These are phyloP conservation scores for Nigrospora sphaerica DNA, from an alignment of 2,329 filamentous ascomycete genomes.

Conservation along the genomic window DNA sequence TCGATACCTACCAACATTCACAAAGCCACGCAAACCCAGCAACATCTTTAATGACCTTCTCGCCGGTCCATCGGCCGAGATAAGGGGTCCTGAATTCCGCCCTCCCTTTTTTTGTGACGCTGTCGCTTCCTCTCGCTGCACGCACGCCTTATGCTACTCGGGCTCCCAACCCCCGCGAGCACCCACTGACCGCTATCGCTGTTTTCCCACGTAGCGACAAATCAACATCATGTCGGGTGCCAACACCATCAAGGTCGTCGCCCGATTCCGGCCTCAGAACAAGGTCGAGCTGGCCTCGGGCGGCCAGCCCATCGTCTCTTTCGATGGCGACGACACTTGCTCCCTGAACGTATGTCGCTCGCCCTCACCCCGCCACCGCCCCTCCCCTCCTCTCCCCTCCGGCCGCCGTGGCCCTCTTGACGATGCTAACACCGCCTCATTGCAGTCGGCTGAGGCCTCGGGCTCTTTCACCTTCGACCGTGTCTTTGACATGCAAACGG, in stretches of 20 bases:
- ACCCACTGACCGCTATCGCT: too few relatives aligned
- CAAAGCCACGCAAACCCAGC: neutral
- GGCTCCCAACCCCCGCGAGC: too few relatives aligned
- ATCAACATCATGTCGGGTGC: slow-evolving; percentile 44
- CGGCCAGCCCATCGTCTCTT: slow-evolving; percentile 85
- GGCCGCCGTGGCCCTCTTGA: too few relatives aligned
- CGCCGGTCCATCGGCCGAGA: slow-evolving; percentile 21
- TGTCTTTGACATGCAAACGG: slow-evolving; percentile 90
- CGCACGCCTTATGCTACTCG: too few relatives aligned
- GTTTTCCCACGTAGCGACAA: too few relatives aligned
- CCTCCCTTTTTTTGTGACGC: slow-evolving; percentile 1
- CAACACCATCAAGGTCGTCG: slow-evolving; percentile 80
- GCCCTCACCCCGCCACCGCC: slow-evolving; percentile 1
- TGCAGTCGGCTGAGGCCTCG: slow-evolving; percentile 71
- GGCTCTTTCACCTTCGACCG: slow-evolving; percentile 95
- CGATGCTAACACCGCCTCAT: slow-evolving; percentile 2
- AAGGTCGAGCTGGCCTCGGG: slow-evolving; percentile 84
- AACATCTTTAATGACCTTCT: slow-evolving; percentile 15
- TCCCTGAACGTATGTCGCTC: slow-evolving; percentile 63
- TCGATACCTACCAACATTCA: neutral
- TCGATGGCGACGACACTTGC: slow-evolving; percentile 86
- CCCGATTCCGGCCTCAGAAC: slow-evolving; percentile 96
- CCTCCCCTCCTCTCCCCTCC: slow-evolving; percentile 2
- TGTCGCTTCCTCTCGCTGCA: too few relatives aligned
- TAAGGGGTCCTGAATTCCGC: slow-evolving; percentile 6